Percentiles rank a stretch among this genome's conserved stretches.
These are phyloP conservation scores for Peronospora destructor DNA, from an alignment of 352 stramenopile genomes.

Conservation along the genomic window DNA sequence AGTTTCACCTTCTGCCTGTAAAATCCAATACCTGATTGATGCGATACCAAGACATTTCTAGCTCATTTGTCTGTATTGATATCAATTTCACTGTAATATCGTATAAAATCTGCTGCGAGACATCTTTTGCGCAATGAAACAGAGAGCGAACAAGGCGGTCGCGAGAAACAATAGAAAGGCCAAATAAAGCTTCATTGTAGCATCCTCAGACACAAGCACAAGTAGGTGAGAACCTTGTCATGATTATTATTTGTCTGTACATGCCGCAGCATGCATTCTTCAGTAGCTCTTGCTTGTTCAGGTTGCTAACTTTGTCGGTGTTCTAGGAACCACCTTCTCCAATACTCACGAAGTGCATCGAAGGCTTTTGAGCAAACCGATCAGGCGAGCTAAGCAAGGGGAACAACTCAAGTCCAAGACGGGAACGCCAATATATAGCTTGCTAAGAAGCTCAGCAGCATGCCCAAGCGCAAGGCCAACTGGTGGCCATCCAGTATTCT, in stretches of 20 bases:
- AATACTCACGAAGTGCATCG: constrained; percentile 11
- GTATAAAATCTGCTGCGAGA: neutral
- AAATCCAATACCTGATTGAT: neutral
- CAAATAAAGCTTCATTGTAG: constrained; percentile 12
- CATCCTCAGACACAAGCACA: constrained; percentile 11
- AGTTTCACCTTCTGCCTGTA: neutral
- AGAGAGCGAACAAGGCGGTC: constrained; percentile 22
- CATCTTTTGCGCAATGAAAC: constrained; percentile 20
- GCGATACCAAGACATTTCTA: neutral
- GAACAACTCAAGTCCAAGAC: too few species aligned
- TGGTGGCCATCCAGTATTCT: constrained; percentile 68
- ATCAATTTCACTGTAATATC: neutral
- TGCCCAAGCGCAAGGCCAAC: constrained; percentile 77
- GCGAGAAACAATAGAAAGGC: constrained; percentile 28
- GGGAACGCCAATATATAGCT: neutral
- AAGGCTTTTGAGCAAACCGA: constrained; percentile 1
- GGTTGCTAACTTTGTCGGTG: constrained; percentile 12
- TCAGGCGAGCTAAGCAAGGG: neutral
- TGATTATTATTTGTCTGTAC: neutral
- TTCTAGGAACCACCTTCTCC: constrained; percentile 10
- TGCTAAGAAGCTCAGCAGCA: constrained; percentile 6
- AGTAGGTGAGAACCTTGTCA: constrained; percentile 1
- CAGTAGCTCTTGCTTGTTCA: neutral
- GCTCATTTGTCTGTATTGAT: neutral
- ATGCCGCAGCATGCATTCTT: neutral